Evolutionary conservation across 2,329 filamentous ascomycete genomes (phyloP).

Genomic region (Penicillium freii): DNA sequence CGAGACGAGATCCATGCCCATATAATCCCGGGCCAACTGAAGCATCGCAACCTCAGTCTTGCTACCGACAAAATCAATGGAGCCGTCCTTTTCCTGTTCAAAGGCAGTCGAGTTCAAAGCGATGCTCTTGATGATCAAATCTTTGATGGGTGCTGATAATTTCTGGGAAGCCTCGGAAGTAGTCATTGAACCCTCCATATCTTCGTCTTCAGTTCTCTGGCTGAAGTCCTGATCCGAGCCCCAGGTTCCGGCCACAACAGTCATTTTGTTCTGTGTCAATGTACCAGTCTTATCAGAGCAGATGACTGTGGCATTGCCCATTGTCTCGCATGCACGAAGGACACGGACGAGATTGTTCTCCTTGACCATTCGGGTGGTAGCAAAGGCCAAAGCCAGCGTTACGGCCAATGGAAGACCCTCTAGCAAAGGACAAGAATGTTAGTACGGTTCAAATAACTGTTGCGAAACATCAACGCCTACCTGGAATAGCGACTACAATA

Average conservation of each 20-base stretch:
- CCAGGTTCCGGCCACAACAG: constrained; percentile 69
- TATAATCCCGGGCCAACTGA: constrained; percentile 64
- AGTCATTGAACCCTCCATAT: constrained; percentile 15
- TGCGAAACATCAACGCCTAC: constrained; percentile 23
- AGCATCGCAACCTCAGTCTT: constrained; percentile 75
- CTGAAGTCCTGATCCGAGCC: constrained; percentile 59
- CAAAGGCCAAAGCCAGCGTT: constrained; percentile 74
- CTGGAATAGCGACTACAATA: constrained; percentile 73
- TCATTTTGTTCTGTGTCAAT: constrained; percentile 73
- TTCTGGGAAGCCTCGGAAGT: constrained; percentile 31
- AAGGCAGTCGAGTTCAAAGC: constrained; percentile 67
- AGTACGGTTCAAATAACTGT: constrained; percentile 1
- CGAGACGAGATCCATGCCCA: constrained; percentile 66
- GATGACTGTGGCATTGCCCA: constrained; percentile 76
- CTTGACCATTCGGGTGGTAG: constrained; percentile 72
- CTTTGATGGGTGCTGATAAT: constrained; percentile 33
- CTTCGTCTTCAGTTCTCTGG: constrained; percentile 33
- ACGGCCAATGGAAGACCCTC: constrained; percentile 75
- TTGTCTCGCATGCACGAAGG: constrained; percentile 74
- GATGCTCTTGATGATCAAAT: constrained; percentile 44
- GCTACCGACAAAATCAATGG: constrained; percentile 67
- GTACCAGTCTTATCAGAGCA: constrained; percentile 80
- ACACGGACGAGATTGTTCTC: constrained; percentile 76
- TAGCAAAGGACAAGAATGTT: constrained; percentile 37
- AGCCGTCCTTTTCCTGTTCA: constrained; percentile 68